phyloP scores from a whole-genome alignment of 306 rosid species.

The Clitoria ternatea region DNA sequence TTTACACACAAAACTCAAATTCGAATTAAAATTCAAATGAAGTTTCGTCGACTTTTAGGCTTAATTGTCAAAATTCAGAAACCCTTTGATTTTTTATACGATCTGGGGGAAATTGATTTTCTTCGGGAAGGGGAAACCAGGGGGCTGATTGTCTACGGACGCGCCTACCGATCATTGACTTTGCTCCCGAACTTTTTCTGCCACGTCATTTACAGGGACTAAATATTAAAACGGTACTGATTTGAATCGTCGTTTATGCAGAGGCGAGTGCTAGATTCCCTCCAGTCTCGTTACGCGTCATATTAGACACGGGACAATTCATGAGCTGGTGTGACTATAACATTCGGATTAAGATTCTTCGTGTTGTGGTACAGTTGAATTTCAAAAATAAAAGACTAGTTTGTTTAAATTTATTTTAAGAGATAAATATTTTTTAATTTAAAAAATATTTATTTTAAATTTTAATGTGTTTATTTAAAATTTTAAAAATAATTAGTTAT shows the following conservation, averaged over 20 bases:
- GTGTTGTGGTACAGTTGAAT: no score
- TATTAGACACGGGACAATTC: background rate
- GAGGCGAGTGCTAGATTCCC: no score
- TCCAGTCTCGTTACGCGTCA: no score
- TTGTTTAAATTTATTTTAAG: no score
- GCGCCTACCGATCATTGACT: background rate
- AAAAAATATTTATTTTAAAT: no score
- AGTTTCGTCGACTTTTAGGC: background rate
- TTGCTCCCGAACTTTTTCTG: background rate
- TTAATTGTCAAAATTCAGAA: conserved; percentile 2
- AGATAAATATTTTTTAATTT: no score
- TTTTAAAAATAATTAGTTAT: no score
- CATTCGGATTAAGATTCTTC: no score
- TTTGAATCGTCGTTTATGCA: no score
- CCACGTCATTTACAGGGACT: background rate
- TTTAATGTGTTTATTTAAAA: no score
- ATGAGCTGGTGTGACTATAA: background rate
- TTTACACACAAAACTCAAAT: background rate
- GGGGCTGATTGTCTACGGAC: background rate
- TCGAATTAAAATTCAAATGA: background rate
- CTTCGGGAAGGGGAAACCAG: conserved; percentile 51
- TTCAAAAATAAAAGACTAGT: no score
- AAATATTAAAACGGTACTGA: no score
- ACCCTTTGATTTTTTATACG: background rate
- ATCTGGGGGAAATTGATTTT: conserved; percentile 11